Percentiles rank a stretch among this genome's conserved stretches.
phyloP scores from a whole-genome alignment of 495 filamentous ascomycete genomes.

The Lophiotrema nucula region DNA sequence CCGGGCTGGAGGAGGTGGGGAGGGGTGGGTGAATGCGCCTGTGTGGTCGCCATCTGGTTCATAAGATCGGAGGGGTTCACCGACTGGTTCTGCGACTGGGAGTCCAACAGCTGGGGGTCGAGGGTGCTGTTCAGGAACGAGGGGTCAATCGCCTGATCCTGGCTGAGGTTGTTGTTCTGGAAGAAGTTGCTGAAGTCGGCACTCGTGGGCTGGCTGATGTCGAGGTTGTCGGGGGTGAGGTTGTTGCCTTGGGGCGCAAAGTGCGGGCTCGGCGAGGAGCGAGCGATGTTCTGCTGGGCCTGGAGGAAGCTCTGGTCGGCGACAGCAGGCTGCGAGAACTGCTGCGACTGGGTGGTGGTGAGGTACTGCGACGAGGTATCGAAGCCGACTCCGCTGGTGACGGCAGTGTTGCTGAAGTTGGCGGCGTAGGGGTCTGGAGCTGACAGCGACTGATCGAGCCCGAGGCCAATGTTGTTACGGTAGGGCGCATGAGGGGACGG shows the following conservation, averaged over 20 bases:
- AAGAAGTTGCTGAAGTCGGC: slow-evolving; percentile 35
- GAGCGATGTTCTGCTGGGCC: slow-evolving; percentile 9
- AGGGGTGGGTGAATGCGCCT: slow-evolving; percentile 65
- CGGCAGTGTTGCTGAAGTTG: slow-evolving; percentile 24
- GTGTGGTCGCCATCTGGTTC: slow-evolving; percentile 63
- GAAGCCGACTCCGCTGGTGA: slow-evolving; percentile 24
- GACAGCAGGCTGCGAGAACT: slow-evolving; percentile 20
- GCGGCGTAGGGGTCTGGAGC: slow-evolving; percentile 24
- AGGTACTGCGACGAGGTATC: slow-evolving; percentile 27
- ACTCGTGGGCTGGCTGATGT: slow-evolving; percentile 31
- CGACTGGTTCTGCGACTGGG: slow-evolving; percentile 42
- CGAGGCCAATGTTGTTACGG: slow-evolving; percentile 23
- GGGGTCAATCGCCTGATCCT: slow-evolving; percentile 40
- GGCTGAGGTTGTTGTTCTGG: slow-evolving; percentile 24
- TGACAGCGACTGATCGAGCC: slow-evolving; percentile 35
- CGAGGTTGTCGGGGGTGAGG: slow-evolving; percentile 33
- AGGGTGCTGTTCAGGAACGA: slow-evolving; percentile 34
- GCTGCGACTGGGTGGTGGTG: slow-evolving; percentile 29
- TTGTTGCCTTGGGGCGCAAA: slow-evolving; percentile 39
- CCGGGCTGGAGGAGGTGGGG: slow-evolving; percentile 67
- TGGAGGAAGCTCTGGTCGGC: slow-evolving; percentile 34
- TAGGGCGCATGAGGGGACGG: slow-evolving; percentile 38
- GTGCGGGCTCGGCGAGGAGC: slow-evolving; percentile 28
- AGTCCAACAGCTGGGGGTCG: slow-evolving; percentile 36
- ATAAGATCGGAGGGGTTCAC: slow-evolving; percentile 63